These are phyloP conservation scores for Populus hybrid DNA, from an alignment of 441 rosid species.

Conservation along the genomic window DNA sequence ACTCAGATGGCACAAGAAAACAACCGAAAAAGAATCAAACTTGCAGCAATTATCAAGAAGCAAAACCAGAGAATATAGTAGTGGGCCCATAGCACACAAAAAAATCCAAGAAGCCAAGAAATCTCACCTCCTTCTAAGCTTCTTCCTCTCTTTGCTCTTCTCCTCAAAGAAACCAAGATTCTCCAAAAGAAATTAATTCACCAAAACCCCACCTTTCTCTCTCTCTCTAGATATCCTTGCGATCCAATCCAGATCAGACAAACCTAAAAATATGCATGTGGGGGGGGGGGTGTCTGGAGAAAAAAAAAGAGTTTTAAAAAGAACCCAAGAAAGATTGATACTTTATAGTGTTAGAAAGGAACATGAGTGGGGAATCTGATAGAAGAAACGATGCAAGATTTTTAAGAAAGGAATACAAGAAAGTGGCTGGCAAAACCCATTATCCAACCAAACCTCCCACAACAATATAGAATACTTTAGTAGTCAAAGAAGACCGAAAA, in stretches of 20 bases:
- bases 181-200: slow-evolving; percentile 24
- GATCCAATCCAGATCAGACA: slow-evolving; percentile 93
- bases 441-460: slow-evolving; percentile 19
- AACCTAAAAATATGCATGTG: slow-evolving; percentile 66
- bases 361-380: slow-evolving; percentile 8
- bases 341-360: slow-evolving; percentile 2
- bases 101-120: slow-evolving; percentile 28
- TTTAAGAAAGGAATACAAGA: slow-evolving; percentile 34
- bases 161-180: slow-evolving; percentile 28
- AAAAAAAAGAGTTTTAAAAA: slow-evolving; percentile 6
- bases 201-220: slow-evolving; percentile 21
- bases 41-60: slow-evolving; percentile 18
- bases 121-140: slow-evolving; percentile 37
- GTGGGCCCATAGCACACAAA: slow-evolving; percentile 23
- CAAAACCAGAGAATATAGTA: slow-evolving; percentile 24
- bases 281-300: slow-evolving; percentile 16
- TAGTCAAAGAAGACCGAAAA: not conserved
- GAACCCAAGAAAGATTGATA: slow-evolving; percentile 6
- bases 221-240: slow-evolving; percentile 41
- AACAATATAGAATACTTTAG: not conserved
- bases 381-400: slow-evolving; percentile 18
- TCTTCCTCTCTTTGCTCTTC: slow-evolving; percentile 17
- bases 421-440: slow-evolving; percentile 23
- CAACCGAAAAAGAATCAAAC: slow-evolving; percentile 11
- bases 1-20: slow-evolving; percentile 25